Evolutionary conservation across 2,329 filamentous ascomycete species (phyloP).

Genomic region (Pseudogymnoascus sp.): DNA sequence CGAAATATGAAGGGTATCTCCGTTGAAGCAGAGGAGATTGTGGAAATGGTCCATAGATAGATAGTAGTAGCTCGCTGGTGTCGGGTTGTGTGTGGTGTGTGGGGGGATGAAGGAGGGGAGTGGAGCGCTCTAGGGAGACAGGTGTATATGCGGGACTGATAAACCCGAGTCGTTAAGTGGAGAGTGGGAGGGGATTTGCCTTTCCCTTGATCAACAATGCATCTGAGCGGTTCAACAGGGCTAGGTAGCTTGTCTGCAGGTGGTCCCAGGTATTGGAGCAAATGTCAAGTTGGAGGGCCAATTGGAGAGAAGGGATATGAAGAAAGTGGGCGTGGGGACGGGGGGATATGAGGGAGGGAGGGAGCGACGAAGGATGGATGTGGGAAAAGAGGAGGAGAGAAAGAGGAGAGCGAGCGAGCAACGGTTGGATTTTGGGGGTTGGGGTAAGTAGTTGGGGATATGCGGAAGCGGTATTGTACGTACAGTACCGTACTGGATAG

Average conservation of each 20-base stretch:
- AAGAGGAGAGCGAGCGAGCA: background rate
- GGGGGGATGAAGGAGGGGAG: slow-evolving; percentile 1
- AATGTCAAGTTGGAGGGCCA: slow-evolving; percentile 2
- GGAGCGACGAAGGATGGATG: background rate
- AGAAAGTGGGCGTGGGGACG: background rate
- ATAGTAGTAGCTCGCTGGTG: slow-evolving; percentile 1
- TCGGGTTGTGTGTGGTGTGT: background rate
- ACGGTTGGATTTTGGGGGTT: background rate
- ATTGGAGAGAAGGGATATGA: background rate
- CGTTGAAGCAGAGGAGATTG: slow-evolving; percentile 1
- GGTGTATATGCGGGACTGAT: slow-evolving; percentile 3
- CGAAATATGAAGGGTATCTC: slow-evolving; percentile 2
- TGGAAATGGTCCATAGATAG: slow-evolving; percentile 6
- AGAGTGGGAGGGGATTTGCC: background rate
- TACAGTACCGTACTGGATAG: background rate
- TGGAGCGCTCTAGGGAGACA: background rate
- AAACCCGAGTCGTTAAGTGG: background rate
- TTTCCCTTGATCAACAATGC: background rate
- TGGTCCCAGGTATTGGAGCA: background rate
- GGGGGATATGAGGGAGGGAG: background rate
- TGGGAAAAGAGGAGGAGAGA: background rate
- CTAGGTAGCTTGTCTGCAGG: slow-evolving; percentile 1
- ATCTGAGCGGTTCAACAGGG: background rate
- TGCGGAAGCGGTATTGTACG: background rate
- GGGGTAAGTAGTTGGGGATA: background rate